Percentiles rank a stretch among this genome's conserved stretches.
Evolutionary conservation across 345 rosid genomes (phyloP).

Genomic region (Cardiospermum halicacabum): DNA sequence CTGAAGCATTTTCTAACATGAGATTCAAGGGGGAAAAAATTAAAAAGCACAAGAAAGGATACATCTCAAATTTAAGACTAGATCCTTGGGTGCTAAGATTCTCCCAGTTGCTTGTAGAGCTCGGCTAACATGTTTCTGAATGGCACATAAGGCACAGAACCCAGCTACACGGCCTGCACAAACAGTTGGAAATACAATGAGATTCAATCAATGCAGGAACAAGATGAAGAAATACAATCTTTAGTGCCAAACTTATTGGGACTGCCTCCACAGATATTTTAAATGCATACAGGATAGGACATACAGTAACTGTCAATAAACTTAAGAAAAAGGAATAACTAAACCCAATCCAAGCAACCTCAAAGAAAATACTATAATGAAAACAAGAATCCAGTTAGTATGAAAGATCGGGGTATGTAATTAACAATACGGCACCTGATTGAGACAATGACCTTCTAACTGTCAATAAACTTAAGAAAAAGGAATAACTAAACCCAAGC

Average conservation of each 20-base stretch:
- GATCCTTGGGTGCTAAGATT: constrained; percentile 72
- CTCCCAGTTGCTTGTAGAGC: constrained; percentile 73
- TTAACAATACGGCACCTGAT: too few species aligned
- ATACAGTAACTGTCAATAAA: not conserved
- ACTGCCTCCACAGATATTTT: too few species aligned
- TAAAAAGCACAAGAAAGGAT: constrained; percentile 37
- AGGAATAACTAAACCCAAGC: too few species aligned
- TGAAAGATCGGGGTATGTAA: too few species aligned
- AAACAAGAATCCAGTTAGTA: not conserved
- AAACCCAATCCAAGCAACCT: not conserved
- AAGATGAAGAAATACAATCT: too few species aligned
- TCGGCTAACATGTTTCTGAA: constrained; percentile 85
- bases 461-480: too few species aligned
- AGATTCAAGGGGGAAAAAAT: not conserved
- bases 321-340: not conserved
- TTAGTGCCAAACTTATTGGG: too few species aligned
- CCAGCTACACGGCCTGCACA: constrained; percentile 85
- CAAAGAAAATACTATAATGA: not conserved
- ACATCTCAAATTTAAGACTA: constrained; percentile 90
- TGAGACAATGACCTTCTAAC: too few species aligned
- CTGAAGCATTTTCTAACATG: not conserved
- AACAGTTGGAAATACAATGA: constrained; percentile 13
- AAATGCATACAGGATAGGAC: not conserved
- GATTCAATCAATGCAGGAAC: too few species aligned
- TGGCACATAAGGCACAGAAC: constrained; percentile 95